Conservation (phyloP, 2,329 filamentous ascomycete species). For the Atkinsonella hypoxylon region DNA sequence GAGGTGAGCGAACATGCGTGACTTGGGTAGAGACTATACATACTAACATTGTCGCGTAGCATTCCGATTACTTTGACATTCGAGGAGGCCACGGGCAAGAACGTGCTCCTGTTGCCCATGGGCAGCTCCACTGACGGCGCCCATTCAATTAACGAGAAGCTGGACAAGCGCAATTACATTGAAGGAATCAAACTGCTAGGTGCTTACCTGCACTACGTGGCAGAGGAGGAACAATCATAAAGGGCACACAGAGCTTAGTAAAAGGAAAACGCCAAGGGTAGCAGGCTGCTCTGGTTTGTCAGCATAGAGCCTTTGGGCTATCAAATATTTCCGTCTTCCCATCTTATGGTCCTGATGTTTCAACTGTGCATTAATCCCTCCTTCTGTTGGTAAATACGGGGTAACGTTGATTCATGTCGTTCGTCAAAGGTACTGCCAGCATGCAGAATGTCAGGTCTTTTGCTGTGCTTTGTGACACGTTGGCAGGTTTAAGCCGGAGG, state of each 20-base stretch:
- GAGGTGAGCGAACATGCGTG: slow-evolving; percentile 40
- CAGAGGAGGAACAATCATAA: slow-evolving; percentile 60
- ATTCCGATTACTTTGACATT: slow-evolving; percentile 97
- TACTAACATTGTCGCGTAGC: slow-evolving; percentile 30
- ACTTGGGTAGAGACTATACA: too few species aligned
- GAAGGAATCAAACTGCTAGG: slow-evolving; percentile 94
- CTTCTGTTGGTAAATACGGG: too few species aligned
- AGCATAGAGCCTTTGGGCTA: background rate
- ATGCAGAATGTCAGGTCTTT: too few species aligned
- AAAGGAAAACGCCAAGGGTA: background rate
- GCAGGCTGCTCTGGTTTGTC: background rate
- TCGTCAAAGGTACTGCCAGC: too few species aligned
- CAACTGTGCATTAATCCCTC: too few species aligned
- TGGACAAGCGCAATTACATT: slow-evolving; percentile 95
- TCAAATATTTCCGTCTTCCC: too few species aligned
- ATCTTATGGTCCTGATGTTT: too few species aligned
- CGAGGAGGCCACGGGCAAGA: slow-evolving; percentile 96
- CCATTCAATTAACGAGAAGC: slow-evolving; percentile 97
- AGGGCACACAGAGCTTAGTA: background rate
- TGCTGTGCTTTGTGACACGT: too few species aligned
- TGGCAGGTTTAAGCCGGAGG: too few species aligned
- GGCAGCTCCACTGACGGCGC: slow-evolving; percentile 93
- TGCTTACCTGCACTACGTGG: slow-evolving; percentile 91
- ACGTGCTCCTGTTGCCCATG: slow-evolving; percentile 91
- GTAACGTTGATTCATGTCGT: too few species aligned